Evolutionary conservation across 2,329 filamentous ascomycete species (phyloP).

Genomic region (Hyphodiscus sp.): DNA sequence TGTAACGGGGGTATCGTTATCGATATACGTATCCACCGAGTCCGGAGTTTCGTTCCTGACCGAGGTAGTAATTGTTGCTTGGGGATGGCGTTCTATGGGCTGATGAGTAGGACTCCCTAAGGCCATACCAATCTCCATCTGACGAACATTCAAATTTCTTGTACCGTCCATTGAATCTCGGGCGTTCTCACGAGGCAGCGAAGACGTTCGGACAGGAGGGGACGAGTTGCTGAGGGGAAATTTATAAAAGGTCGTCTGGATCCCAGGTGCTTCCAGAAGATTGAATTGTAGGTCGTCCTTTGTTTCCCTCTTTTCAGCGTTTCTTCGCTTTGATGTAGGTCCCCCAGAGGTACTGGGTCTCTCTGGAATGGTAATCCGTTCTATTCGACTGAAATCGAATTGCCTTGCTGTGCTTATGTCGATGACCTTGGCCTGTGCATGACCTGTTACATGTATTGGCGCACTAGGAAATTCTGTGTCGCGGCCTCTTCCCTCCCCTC

Average conservation of each 20-base stretch:
- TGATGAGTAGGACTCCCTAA: constrained; percentile 59
- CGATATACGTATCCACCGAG: constrained; percentile 15
- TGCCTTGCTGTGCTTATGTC: constrained; percentile 12
- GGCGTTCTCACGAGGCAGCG: constrained; percentile 11
- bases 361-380: constrained; percentile 18
- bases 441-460: constrained; percentile 26
- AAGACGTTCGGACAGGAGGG: constrained; percentile 13
- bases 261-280: constrained; percentile 23
- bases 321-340: constrained; percentile 17
- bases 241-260: constrained; percentile 23
- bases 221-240: constrained; percentile 19
- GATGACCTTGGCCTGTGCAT: constrained; percentile 21
- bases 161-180: constrained; percentile 15
- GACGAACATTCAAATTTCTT: constrained; percentile 12
- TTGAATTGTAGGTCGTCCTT: constrained; percentile 29
- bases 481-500: constrained; percentile 20
- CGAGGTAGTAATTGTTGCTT: constrained; percentile 7
- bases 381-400: constrained; percentile 16
- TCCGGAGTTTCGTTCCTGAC: constrained; percentile 19
- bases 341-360: constrained; percentile 28
- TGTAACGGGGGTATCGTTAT: constrained; percentile 4
- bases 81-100: constrained; percentile 18
- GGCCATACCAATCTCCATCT: constrained; percentile 59
- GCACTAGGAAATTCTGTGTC: constrained; percentile 22
- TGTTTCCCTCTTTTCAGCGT: constrained; percentile 24